A percentile compares a stretch with the other conserved stretches of the same genome.
phyloP scores from a whole-genome alignment of 768 basidiomycete genomes.

The Auriscalpium microsporum region DNA sequence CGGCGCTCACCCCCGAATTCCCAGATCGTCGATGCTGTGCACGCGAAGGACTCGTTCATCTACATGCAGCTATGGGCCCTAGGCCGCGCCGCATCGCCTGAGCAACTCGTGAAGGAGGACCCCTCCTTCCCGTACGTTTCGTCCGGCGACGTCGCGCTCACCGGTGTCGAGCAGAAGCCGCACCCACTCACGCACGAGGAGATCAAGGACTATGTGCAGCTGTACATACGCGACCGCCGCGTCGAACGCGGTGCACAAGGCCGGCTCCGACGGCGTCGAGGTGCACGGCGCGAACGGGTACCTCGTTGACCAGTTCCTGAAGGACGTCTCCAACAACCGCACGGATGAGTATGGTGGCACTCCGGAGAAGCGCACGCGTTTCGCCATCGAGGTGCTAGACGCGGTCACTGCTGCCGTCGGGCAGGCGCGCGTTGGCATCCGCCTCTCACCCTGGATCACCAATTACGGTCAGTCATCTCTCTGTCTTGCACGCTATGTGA shows the following conservation, averaged over 20 bases:
- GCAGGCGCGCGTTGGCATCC: conserved; percentile 30
- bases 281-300: conserved; percentile 25
- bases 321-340: conserved; percentile 30
- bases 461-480: conserved; percentile 21
- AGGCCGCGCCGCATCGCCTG: conserved; percentile 20
- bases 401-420: conserved; percentile 34
- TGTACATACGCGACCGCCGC: conserved; percentile 26
- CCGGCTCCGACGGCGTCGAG: conserved; percentile 32
- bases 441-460: conserved; percentile 27
- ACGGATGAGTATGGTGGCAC: conserved; percentile 43
- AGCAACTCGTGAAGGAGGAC: conserved; percentile 1
- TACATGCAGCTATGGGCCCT: conserved; percentile 31
- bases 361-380: conserved; percentile 38
- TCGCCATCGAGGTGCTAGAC: conserved; percentile 35
- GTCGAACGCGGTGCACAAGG: conserved; percentile 22
- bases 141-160: not conserved
- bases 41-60: conserved; percentile 27
- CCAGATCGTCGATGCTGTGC: conserved; percentile 26
- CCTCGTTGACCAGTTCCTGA: conserved; percentile 34
- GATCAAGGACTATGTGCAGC: conserved; percentile 14
- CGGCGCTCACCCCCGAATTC: not conserved
- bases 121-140: not conserved
- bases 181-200: conserved; percentile 15
- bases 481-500: conserved; percentile 8
- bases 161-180: not conserved